Conservation (phyloP, 495 filamentous ascomycete genomes). For the Trichoderma gamsii region DNA sequence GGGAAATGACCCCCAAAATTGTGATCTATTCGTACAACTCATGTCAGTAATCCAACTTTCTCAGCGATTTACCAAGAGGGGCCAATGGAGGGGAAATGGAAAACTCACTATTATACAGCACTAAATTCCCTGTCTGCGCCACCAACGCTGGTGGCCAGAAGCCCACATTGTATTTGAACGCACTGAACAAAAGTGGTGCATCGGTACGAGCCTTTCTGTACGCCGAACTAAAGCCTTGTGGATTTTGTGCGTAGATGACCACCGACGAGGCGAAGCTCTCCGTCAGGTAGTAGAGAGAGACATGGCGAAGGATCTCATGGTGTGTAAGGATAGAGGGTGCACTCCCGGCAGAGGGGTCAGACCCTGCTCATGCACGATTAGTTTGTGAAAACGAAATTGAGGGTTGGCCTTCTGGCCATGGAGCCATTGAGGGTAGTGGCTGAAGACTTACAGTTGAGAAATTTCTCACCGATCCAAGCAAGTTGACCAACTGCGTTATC, state of each 20-base stretch:
- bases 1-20: constrained; percentile 28
- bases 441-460: constrained; percentile 20
- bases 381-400: constrained; percentile 13
- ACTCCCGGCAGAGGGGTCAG: constrained; percentile 20
- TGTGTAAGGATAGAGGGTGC: constrained; percentile 18
- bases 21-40: constrained; percentile 18
- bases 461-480: constrained; percentile 36
- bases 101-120: constrained; percentile 24
- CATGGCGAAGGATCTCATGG: constrained; percentile 25
- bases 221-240: constrained; percentile 12
- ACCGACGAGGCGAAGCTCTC: constrained; percentile 20
- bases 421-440: too few species aligned
- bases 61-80: too few species aligned
- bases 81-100: too few species aligned
- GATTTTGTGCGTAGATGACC: constrained; percentile 22
- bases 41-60: not conserved
- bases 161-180: constrained; percentile 21
- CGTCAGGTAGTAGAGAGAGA: constrained; percentile 31
- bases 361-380: constrained; percentile 6
- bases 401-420: too few species aligned
- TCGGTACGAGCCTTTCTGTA: constrained; percentile 18
- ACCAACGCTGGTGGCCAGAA: constrained; percentile 23
- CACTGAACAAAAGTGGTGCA: constrained; percentile 21
- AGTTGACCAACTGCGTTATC: constrained; percentile 36
- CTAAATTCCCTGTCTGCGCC: constrained; percentile 24